Conservation (phyloP, 305 asterid species). For the Fraxinus greggii region DNA sequence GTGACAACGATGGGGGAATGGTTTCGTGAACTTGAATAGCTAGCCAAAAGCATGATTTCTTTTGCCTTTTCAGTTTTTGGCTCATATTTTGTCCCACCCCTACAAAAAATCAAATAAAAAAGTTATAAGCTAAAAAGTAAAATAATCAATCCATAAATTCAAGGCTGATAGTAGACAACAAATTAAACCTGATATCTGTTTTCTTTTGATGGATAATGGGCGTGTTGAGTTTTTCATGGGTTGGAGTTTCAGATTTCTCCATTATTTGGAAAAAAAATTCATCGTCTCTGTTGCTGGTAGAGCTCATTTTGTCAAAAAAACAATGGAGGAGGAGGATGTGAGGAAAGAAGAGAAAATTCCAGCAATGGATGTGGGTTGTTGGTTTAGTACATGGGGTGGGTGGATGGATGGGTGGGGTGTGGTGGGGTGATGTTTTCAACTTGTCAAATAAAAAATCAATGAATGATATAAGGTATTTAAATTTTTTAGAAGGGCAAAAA, state of each 20-base stretch:
- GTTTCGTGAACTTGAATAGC: background rate
- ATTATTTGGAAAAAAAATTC: constrained; percentile 38
- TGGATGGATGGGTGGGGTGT: too few relatives aligned
- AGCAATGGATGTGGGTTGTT: too few relatives aligned
- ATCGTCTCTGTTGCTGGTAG: constrained; percentile 28
- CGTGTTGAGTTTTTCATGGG: background rate
- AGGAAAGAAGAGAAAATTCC: too few relatives aligned
- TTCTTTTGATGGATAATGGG: constrained; percentile 6
- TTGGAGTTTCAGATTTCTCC: constrained; percentile 24
- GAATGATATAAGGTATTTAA: too few relatives aligned
- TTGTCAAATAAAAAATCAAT: too few relatives aligned
- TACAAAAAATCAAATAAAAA: too few relatives aligned
- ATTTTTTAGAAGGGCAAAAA: too few relatives aligned
- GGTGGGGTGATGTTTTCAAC: too few relatives aligned
- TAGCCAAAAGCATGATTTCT: constrained; percentile 49
- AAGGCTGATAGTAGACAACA: background rate
- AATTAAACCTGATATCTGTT: constrained; percentile 16
- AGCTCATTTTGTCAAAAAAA: constrained; percentile 23
- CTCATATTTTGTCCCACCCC: constrained; percentile 19
- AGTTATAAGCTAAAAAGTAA: too few relatives aligned
- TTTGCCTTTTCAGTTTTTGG: constrained; percentile 41
- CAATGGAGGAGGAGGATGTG: too few relatives aligned
- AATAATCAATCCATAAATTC: background rate
- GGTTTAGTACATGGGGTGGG: too few relatives aligned
- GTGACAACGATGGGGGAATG: background rate